These are phyloP conservation scores for Echinochloa phyllopogon DNA, from an alignment of 176 grass and related monocot genomes.

Conservation along the genomic window DNA sequence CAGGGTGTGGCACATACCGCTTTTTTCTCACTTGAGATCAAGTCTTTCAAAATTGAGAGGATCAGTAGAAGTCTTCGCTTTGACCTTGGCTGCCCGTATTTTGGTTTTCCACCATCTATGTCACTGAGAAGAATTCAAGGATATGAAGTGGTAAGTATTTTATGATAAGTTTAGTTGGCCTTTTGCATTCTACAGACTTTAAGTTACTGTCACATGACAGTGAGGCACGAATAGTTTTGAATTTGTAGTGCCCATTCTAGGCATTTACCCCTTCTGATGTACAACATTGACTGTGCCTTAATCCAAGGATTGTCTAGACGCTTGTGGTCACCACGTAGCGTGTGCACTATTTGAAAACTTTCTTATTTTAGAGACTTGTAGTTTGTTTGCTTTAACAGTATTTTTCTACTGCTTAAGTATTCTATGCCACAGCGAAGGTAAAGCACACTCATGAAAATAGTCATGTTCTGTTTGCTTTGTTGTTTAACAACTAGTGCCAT, in stretches of 20 bases:
- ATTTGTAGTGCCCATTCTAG: not conserved
- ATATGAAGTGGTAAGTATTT: not conserved
- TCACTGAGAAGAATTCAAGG: not conserved
- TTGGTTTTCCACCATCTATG: slow-evolving; percentile 11
- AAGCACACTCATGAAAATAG: not conserved
- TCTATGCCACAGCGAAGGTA: not conserved
- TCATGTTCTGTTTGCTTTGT: not conserved
- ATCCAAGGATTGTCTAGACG: not conserved
- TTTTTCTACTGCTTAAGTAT: not conserved
- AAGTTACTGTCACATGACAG: not conserved
- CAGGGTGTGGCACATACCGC: too few species aligned
- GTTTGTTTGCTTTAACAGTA: not conserved
- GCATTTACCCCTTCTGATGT: too few species aligned
- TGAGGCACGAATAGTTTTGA: not conserved
- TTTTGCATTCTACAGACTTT: not conserved
- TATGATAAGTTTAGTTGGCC: not conserved
- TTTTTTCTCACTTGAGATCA: too few species aligned
- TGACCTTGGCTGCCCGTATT: not conserved
- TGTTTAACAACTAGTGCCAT: not conserved
- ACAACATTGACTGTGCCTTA: too few species aligned
- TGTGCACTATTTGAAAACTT: not conserved
- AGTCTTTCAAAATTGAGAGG: too few species aligned
- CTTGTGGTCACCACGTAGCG: not conserved
- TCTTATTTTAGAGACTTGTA: not conserved
- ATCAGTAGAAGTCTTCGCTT: too few species aligned